Evolutionary conservation across 225 moss, liverwort and hornwort genomes (phyloP).

Genomic region (Lunularia cruciata): DNA sequence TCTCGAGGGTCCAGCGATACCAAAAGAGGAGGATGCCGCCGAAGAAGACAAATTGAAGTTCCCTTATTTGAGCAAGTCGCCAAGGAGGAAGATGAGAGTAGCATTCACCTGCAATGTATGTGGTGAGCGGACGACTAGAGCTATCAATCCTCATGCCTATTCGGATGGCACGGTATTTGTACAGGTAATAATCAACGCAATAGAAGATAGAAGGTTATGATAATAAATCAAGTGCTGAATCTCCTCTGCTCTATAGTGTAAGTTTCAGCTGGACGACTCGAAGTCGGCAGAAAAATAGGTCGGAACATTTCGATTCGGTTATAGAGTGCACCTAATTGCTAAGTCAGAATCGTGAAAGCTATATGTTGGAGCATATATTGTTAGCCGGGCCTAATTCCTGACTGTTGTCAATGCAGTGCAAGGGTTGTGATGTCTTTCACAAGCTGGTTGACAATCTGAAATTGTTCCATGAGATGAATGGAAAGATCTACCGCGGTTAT

Average conservation of each 20-base stretch:
- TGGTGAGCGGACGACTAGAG: slow-evolving; percentile 91
- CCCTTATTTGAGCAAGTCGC: slow-evolving; percentile 85
- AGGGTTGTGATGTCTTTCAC: slow-evolving; percentile 94
- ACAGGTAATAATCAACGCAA: too few relatives aligned
- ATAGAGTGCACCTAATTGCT: too few relatives aligned
- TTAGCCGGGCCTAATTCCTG: too few relatives aligned
- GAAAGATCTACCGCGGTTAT: slow-evolving; percentile 82
- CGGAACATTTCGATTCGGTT: too few relatives aligned
- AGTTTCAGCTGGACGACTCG: too few relatives aligned
- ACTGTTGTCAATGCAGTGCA: slow-evolving; percentile 57
- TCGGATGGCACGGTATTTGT: slow-evolving; percentile 99
- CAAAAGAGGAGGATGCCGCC: slow-evolving; percentile 36
- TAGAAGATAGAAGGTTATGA: too few relatives aligned
- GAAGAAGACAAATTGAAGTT: slow-evolving; percentile 51
- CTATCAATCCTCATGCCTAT: slow-evolving; percentile 96
- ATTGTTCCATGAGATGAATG: slow-evolving; percentile 92
- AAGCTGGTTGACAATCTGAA: slow-evolving; percentile 95
- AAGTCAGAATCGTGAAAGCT: too few relatives aligned
- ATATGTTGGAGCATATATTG: too few relatives aligned
- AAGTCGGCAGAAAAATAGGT: too few relatives aligned
- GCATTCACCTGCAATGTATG: slow-evolving; percentile 98
- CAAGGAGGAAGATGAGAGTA: slow-evolving; percentile 96
- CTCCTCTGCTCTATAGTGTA: too few relatives aligned
- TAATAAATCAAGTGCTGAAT: too few relatives aligned
- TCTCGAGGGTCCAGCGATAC: slow-evolving; percentile 75